Conservation (phyloP, 1,139 yeast genomes). For the Hyphopichia khmerensis region DNA sequence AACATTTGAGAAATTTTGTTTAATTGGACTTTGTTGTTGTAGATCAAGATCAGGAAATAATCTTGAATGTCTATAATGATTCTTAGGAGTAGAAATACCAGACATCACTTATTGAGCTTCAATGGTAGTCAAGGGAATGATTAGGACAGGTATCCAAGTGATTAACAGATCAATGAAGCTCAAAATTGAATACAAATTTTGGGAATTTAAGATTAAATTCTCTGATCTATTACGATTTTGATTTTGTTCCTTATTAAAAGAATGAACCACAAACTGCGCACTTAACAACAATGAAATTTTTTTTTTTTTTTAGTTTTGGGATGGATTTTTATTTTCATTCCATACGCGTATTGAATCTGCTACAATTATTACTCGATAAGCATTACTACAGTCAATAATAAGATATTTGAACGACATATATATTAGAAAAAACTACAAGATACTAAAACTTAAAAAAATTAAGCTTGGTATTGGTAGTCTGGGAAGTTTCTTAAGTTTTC, state of each 20-base stretch:
- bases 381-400: background rate
- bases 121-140: background rate
- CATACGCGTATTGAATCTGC: too few species aligned
- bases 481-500: conserved; percentile 95
- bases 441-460: conserved; percentile 11
- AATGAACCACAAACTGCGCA: too few species aligned
- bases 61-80: background rate
- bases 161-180: background rate
- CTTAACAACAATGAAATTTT: too few species aligned
- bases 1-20: background rate
- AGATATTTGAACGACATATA: background rate
- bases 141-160: background rate
- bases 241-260: too few species aligned
- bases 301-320: too few species aligned
- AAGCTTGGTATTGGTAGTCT: conserved; percentile 66
- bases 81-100: background rate
- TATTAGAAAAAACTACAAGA: background rate
- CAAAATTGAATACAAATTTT: background rate
- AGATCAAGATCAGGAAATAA: background rate
- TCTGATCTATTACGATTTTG: background rate
- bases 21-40: background rate
- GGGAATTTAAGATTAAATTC: background rate
- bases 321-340: too few species aligned
- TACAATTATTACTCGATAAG: background rate
- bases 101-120: background rate